Evolutionary conservation across 768 basidiomycete species (phyloP), one percentile per base, ranked within the genome.

Genomic region (Serendipita vermifera): DNA sequence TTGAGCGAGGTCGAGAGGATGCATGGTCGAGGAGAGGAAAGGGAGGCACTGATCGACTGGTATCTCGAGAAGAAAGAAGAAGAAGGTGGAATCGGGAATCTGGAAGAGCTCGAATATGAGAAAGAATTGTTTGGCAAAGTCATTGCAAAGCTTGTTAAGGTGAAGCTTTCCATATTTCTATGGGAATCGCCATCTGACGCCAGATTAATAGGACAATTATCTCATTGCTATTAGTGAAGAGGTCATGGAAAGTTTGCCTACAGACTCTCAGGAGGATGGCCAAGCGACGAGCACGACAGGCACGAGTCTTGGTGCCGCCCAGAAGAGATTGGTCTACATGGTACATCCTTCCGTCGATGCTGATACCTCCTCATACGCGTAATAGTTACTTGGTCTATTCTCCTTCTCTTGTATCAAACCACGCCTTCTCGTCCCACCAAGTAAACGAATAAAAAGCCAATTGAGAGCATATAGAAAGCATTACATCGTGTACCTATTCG

Each of bases 1-100:
- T 71, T 99, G 24, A 73, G 81, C 15, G 80, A 83, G 33, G 72
- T 81, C 11, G 96, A 99, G 70, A 75, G 77, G 26, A 78, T 81
- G 62, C 83, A 79, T 0, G 84, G 83, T 17, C 74, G 70, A 54
- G 93, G 93, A 2, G 70, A 94, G 36, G 87, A 91, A 63, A 77
- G 84, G 40, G 91, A 94, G 61, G 93, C 96, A 62, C 75, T 99
- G 56, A 85, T 94, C 60, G 90, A 94, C 66, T 94, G 91, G 93
- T 98, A 97, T 66, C 77, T 98, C 56, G 96, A 99, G 71, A 70
- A 79, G 60, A 85, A 81, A 67, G 96, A 99, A 68, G 72, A 75
- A 6, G 85, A 91, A 59, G 46, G 46, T 51, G 46, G 24, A 27
- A 72, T 98, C 35, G 78, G 83, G 60, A 82, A 85, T 54, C 77